phyloP scores from a whole-genome alignment of 1,139 yeast genomes.

The Lodderomyces theae region DNA sequence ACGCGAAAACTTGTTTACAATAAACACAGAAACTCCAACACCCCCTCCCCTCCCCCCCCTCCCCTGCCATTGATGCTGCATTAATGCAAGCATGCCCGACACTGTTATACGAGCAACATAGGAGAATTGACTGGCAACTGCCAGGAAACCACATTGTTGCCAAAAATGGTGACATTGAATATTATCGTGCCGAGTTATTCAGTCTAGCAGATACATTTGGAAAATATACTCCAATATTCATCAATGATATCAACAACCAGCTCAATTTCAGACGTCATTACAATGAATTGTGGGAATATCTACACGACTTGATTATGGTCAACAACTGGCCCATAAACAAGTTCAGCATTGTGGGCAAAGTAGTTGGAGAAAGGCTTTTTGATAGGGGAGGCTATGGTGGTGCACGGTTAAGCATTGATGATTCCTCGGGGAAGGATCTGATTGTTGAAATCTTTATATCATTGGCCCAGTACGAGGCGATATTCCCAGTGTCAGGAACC shows the following conservation, averaged over 20 bases:
- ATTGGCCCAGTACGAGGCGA: slow-evolving; percentile 11
- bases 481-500: slow-evolving; percentile 13
- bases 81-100: slow-evolving; percentile 3
- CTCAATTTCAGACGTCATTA: slow-evolving; percentile 14
- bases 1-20: too few species aligned
- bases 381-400: slow-evolving; percentile 9
- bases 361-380: slow-evolving; percentile 14
- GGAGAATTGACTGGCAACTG: slow-evolving; percentile 15
- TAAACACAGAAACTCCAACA: too few species aligned
- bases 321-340: slow-evolving; percentile 19
- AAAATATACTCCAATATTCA: slow-evolving; percentile 15
- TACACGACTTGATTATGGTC: slow-evolving; percentile 15
- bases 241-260: slow-evolving; percentile 16
- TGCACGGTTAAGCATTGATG: slow-evolving; percentile 16
- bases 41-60: too few species aligned
- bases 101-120: slow-evolving; percentile 3
- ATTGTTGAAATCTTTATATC: slow-evolving; percentile 8
- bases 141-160: slow-evolving; percentile 19
- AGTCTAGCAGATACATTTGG: slow-evolving; percentile 16
- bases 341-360: slow-evolving; percentile 16
- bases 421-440: slow-evolving; percentile 16
- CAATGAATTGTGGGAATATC: slow-evolving; percentile 9
- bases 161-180: slow-evolving; percentile 10
- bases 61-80: too few species aligned
- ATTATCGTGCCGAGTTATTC: slow-evolving; percentile 20